Evolutionary conservation across 2,329 filamentous ascomycete genomes (phyloP), one percentile per base, ranked within the genome.

Genomic region (Macroventuria anomochaeta): DNA sequence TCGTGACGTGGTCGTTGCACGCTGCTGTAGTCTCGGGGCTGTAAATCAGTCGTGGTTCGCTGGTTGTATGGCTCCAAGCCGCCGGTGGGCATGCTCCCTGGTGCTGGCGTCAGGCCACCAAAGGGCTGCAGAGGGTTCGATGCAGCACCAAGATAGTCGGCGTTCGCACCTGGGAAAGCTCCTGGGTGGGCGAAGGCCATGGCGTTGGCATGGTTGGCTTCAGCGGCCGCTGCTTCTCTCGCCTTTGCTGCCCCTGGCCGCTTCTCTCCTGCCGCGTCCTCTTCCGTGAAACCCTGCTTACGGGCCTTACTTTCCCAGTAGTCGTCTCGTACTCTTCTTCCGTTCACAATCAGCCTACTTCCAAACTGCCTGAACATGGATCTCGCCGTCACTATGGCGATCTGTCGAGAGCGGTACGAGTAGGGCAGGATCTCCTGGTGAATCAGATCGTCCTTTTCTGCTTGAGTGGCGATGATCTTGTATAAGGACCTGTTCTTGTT

Each of bases 351-450:
- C 46, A 99, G 89, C 59, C 95, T 85, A 75, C 93, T 97, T 41
- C 95, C 95, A 75, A 99, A 99, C 74, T 99, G 95, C 36, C 95
- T 88, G 76, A 97, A 99, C 95, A 99, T 99, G 65, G 93, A 97
- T 61, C 91, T 87, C 25, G 95, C 95, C 0, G 95, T 97, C 36
- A 99, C 95, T 58, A 99, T 97, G 44, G 95, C 95, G 64, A 99
- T 99, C 76, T 99, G 95, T 43, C 95, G 87, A n/a, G 95, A 99
- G 37, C 95, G 87, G 74, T 99, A 99, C 3, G 93, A 97, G 75
- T 97, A 99, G 0, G 95, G 95, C 17, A 99, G 80, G 53, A 97
- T 96, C 69, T 97, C 95, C 78, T 97, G 93, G 59, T 88, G 83
- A 41, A 99, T 96, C 13, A 99, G 81, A 69, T 97, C 92, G 74